phyloP scores from a whole-genome alignment of 129 eudicot species.

The Dittrichia graveolens region DNA sequence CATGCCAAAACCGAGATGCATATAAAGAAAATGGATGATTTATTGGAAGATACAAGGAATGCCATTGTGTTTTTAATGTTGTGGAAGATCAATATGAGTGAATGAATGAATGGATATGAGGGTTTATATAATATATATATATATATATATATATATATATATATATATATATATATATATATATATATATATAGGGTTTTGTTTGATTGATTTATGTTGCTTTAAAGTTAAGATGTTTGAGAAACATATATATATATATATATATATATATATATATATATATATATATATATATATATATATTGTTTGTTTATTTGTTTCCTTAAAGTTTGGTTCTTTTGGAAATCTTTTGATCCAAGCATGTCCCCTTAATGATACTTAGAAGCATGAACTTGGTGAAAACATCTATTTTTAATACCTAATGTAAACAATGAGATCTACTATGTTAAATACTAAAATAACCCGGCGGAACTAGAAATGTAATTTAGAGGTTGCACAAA shows the following conservation, averaged over 20 bases:
- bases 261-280: too few species aligned
- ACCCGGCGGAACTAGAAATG: too few species aligned
- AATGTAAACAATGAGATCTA: too few species aligned
- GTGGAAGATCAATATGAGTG: constrained; percentile 5
- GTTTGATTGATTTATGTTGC: constrained; percentile 41
- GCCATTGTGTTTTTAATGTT: constrained; percentile 49
- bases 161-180: too few species aligned
- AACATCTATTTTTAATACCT: not conserved
- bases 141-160: constrained; percentile 39
- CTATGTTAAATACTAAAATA: too few species aligned
- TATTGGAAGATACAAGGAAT: constrained; percentile 33
- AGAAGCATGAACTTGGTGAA: constrained; percentile 33
- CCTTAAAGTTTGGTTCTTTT: constrained; percentile 66
- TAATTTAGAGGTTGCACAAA: too few species aligned
- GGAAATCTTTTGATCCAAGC: constrained; percentile 59
- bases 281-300: too few species aligned
- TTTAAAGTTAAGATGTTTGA: constrained; percentile 57
- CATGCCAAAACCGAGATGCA: constrained; percentile 40
- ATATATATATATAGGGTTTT: constrained; percentile 40
- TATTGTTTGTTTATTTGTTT: too few species aligned
- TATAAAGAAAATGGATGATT: constrained; percentile 35
- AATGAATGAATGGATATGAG: constrained; percentile 16
- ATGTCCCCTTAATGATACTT: constrained; percentile 40
- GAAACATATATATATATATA: too few species aligned
- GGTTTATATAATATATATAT: constrained; percentile 36